A percentile compares a stretch with the other conserved stretches of the same genome.
phyloP scores from a whole-genome alignment of 148 eudicot genomes.

The Agrostemma githago region DNA sequence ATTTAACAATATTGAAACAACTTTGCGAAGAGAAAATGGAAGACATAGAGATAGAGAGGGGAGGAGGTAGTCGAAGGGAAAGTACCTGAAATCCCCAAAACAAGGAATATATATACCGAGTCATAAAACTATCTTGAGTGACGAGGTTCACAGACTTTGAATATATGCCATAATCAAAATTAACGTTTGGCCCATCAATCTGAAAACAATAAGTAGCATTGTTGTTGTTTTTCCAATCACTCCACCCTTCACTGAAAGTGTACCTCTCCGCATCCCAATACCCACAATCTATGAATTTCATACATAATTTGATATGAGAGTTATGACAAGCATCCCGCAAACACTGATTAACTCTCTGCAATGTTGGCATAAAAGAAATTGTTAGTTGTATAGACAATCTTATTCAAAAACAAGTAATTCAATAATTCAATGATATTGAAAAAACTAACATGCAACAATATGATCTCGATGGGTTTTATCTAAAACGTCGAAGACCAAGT shows the following conservation, averaged over 20 bases:
- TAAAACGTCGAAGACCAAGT: no score
- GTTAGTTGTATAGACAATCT: neutral
- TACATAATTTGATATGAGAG: constrained; percentile 24
- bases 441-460: no score
- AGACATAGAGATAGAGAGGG: neutral
- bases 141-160: constrained; percentile 52
- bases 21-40: neutral
- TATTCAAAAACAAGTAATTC: neutral
- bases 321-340: constrained; percentile 56
- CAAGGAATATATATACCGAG: constrained; percentile 65
- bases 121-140: constrained; percentile 27
- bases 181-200: neutral
- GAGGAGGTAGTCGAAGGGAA: neutral
- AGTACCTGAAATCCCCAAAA: constrained; percentile 91
- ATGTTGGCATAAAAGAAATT: neutral
- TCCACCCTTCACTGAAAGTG: constrained; percentile 24
- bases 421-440: no score
- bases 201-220: constrained; percentile 39
- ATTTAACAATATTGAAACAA: no score
- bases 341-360: constrained; percentile 80
- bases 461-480: neutral
- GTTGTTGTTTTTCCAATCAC: constrained; percentile 36
- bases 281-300: constrained; percentile 57
- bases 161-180: constrained; percentile 66
- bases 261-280: constrained; percentile 23